These are phyloP conservation scores for Turritis glabra DNA, from an alignment of 345 rosid genomes.

Conservation along the genomic window DNA sequence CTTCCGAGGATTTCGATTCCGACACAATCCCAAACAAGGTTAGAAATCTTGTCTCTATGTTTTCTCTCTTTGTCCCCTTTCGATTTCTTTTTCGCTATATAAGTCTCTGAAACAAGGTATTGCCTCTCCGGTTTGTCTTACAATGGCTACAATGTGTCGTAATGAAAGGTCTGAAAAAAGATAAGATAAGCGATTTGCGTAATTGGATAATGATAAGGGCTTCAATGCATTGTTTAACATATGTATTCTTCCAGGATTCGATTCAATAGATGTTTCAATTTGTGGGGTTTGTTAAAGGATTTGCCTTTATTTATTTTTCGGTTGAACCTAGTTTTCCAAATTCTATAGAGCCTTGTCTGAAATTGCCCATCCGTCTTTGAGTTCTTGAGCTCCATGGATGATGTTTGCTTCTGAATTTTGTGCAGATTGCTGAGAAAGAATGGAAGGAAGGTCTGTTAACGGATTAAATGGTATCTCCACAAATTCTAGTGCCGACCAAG, in stretches of 20 bases:
- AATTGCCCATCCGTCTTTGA: not conserved
- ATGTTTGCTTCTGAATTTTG: not conserved
- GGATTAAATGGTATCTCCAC: too few relatives aligned
- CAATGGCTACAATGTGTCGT: constrained; percentile 4
- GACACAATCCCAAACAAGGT: constrained; percentile 24
- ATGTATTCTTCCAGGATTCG: not conserved
- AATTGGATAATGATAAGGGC: not conserved
- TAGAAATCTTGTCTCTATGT: not conserved
- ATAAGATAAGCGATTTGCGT: not conserved
- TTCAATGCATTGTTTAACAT: not conserved
- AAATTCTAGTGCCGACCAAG: constrained; percentile 24
- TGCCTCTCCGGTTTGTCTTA: constrained; percentile 18
- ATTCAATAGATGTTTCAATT: not conserved
- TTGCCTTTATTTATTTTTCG: not conserved
- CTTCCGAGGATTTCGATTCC: constrained; percentile 26
- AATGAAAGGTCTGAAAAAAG: not conserved
- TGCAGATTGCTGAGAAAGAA: not conserved
- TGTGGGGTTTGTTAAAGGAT: not conserved
- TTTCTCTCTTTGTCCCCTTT: constrained; percentile 9
- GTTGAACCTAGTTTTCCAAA: too few relatives aligned
- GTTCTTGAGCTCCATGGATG: constrained; percentile 20
- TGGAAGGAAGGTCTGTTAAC: constrained; percentile 16
- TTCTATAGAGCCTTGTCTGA: not conserved
- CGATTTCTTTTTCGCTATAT: not conserved
- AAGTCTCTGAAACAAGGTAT: not conserved